Evolutionary conservation across 139 green algal species (phyloP), one percentile per base, ranked within the genome.

Genomic region (Haematococcus lacustris): DNA sequence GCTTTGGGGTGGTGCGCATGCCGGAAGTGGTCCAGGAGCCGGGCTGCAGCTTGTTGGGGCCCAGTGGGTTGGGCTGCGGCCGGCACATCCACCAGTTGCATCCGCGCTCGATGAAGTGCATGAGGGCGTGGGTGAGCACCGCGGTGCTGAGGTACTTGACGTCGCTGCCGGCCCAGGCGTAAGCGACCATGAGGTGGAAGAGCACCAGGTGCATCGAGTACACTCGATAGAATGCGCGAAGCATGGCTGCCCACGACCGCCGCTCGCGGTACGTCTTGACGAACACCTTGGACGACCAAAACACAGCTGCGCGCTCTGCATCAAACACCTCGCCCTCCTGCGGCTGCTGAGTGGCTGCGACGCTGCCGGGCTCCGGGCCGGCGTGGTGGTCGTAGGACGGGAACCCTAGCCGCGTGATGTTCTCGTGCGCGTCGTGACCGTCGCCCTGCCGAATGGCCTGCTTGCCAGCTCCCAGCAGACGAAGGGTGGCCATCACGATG

Each of bases 251-350:
- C 76, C 66, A 79, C 33, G 76, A 75, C 53, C 82, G 76, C 2
- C 82, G 73, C 77, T 88, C 82, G 6, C 76, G 71, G 71, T 78
- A 85, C 5, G 82, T 88, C 79, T 88, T 88, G 34, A 79, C 73
- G 63, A 88, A 88, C 50, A 78, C 73, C 33, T 74, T 70, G 40
- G 51, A 74, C 53, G 70, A 66, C 79, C 79, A 88, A 37, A 74
- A 88, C 25, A 39, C 35, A 1, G 71, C 71, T 1, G 62, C 71
- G 0, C 17, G 0, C 62, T 67, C 26, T 26, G 47, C 61, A 17
- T 76, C 71, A 26, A 69, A 69, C 17, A 34, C 60, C 2, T 3
- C 7, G 32, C 38, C 21, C 38, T 21, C 61, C 13, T 7, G 1
- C 33, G 1, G 4, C 32, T 28, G 21, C 23, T n/a, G 47, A n/a